phyloP scores from a whole-genome alignment of 257 asterid species.

The Solanum lycopersicoides region DNA sequence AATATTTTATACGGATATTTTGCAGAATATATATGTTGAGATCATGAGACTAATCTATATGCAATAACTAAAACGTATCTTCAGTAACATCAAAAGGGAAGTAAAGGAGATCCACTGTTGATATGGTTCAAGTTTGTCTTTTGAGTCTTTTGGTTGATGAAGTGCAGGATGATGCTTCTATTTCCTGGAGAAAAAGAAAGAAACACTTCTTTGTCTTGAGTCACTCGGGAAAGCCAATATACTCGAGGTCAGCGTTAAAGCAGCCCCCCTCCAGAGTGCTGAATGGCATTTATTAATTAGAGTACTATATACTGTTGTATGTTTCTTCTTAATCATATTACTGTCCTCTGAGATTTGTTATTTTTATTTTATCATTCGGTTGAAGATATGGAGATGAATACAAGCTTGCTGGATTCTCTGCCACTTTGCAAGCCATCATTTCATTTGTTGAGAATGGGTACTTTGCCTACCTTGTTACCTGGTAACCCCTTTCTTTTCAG shows the following conservation, averaged over 20 bases:
- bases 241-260: constrained; percentile 57
- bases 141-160: constrained; percentile 14
- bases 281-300: not conserved
- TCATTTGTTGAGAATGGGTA: constrained; percentile 98
- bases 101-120: not conserved
- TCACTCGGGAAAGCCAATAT: constrained; percentile 92
- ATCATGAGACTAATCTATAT: not conserved
- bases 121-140: not conserved
- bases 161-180: constrained; percentile 87
- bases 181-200: constrained; percentile 97
- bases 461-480: constrained; percentile 6
- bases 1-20: not conserved
- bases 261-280: not conserved
- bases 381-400: constrained; percentile 95
- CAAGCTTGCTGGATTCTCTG: constrained; percentile 97
- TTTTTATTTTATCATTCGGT: not conserved
- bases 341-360: not conserved
- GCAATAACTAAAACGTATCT: not conserved
- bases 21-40: not conserved
- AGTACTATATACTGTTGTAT: not conserved
- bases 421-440: constrained; percentile 95
- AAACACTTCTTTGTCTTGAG: constrained; percentile 93
- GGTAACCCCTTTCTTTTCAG: not conserved
- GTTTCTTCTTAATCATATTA: not conserved
- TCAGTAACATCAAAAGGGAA: not conserved